Percentiles rank a stretch among this genome's conserved stretches.
Conservation (phyloP, 345 rosid species). For the Pelargonium nanum region DNA sequence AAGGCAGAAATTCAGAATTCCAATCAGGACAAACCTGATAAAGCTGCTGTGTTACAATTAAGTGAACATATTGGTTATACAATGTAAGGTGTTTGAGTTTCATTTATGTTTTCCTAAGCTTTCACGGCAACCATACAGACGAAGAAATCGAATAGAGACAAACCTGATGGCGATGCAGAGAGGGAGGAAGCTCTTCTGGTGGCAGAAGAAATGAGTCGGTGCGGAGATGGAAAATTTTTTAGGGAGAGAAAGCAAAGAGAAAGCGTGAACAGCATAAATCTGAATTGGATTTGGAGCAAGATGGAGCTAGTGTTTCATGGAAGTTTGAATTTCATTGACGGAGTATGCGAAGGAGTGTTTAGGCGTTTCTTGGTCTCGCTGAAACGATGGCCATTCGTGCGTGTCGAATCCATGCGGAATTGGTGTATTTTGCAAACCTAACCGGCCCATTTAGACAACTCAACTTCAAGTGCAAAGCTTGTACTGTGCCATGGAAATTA, state of each 20-base stretch:
- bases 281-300: no score
- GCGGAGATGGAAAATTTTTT: neutral
- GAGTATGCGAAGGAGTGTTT: no score
- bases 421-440: no score
- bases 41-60: neutral
- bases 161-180: constrained; percentile 8
- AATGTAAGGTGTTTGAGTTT: neutral
- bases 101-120: neutral
- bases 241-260: constrained; percentile 9
- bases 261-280: constrained; percentile 5
- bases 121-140: neutral
- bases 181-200: constrained; percentile 1
- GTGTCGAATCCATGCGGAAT: no score
- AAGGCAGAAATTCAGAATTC: no score
- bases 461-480: no score
- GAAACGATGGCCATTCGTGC: no score
- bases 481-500: no score
- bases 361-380: no score
- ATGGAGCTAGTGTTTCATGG: no score
- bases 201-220: neutral
- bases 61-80: neutral
- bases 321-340: no score
- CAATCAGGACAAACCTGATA: neutral
- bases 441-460: no score
- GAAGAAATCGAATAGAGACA: neutral